A percentile compares a stretch with the other conserved stretches of the same genome.
Conservation (phyloP, 805 yeast species). For the Candida nanaspora region DNA sequence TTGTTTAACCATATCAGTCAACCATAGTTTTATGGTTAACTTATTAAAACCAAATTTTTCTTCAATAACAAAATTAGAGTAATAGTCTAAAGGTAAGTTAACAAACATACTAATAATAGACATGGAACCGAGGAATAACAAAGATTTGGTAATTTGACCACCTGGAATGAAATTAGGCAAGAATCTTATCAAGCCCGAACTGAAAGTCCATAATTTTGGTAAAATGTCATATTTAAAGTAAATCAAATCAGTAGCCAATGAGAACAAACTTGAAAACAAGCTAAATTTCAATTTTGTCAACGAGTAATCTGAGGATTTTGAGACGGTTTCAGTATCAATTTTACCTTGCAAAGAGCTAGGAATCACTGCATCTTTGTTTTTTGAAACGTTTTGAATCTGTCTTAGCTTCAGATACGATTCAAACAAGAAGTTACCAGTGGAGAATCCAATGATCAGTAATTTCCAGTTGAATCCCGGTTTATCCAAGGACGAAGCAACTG, state of each 20-base stretch:
- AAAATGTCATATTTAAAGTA: constrained; percentile 54
- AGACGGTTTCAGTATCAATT: constrained; percentile 65
- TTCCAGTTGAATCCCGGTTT: constrained; percentile 76
- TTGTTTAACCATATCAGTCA: constrained; percentile 63
- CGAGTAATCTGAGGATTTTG: constrained; percentile 71
- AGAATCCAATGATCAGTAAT: constrained; percentile 60
- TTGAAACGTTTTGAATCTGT: constrained; percentile 61
- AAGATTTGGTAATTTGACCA: constrained; percentile 65
- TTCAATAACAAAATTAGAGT: constrained; percentile 81
- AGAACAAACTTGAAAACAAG: constrained; percentile 43
- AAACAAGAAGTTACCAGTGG: constrained; percentile 68
- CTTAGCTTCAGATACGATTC: constrained; percentile 69
- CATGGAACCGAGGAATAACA: constrained; percentile 52
- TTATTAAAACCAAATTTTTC: constrained; percentile 93
- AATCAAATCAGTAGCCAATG: constrained; percentile 48
- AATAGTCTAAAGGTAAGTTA: constrained; percentile 64
- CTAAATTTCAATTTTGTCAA: constrained; percentile 71
- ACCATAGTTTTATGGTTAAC: constrained; percentile 63
- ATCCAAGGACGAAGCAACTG: constrained; percentile 49
- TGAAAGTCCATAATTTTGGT: constrained; percentile 52
- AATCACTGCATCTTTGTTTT: constrained; percentile 26
- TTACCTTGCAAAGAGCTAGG: constrained; percentile 67
- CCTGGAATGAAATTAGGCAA: constrained; percentile 14
- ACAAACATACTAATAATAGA: constrained; percentile 43
- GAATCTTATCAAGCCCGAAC: constrained; percentile 9